These are phyloP conservation scores for Talaromyces wortmannii DNA, from an alignment of 495 filamentous ascomycete genomes.

Conservation along the genomic window DNA sequence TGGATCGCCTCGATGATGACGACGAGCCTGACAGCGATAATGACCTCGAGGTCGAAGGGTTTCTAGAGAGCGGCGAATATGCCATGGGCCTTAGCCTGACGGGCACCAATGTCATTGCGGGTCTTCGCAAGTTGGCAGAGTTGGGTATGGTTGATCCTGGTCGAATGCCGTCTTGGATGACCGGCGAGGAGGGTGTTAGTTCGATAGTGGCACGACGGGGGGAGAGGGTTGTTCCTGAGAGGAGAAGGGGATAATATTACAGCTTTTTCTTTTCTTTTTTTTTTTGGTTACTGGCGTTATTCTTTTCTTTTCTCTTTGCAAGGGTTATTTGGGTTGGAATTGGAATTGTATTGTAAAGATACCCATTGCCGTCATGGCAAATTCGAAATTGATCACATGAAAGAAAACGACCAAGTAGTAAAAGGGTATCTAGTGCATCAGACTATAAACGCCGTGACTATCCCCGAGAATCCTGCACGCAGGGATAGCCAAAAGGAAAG, in stretches of 20 bases:
- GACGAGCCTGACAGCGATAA: constrained; percentile 11
- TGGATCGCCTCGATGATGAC: constrained; percentile 15
- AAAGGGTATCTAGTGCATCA: no score
- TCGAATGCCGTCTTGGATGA: constrained; percentile 86
- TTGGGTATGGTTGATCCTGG: constrained; percentile 63
- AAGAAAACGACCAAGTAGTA: no score
- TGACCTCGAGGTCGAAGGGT: constrained; percentile 9
- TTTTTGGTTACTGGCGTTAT: no score
- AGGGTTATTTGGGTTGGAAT: no score
- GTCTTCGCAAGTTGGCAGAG: constrained; percentile 69
- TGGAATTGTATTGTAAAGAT: no score
- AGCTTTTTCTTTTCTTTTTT: no score
- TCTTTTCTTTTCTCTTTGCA: no score
- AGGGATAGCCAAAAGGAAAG: not conserved
- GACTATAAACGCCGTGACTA: no score
- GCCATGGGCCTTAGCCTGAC: constrained; percentile 58
- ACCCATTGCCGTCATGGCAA: no score
- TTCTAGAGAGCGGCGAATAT: constrained; percentile 10
- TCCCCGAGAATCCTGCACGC: no score
- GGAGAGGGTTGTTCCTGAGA: constrained; percentile 21
- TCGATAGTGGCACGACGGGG: constrained; percentile 59
- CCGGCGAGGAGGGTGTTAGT: constrained; percentile 76
- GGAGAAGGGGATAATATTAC: not conserved
- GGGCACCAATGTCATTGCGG: constrained; percentile 75
- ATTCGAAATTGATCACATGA: no score